phyloP scores from a whole-genome alignment of 2,329 filamentous ascomycete genomes.

The Ceratocystis huliohia region DNA sequence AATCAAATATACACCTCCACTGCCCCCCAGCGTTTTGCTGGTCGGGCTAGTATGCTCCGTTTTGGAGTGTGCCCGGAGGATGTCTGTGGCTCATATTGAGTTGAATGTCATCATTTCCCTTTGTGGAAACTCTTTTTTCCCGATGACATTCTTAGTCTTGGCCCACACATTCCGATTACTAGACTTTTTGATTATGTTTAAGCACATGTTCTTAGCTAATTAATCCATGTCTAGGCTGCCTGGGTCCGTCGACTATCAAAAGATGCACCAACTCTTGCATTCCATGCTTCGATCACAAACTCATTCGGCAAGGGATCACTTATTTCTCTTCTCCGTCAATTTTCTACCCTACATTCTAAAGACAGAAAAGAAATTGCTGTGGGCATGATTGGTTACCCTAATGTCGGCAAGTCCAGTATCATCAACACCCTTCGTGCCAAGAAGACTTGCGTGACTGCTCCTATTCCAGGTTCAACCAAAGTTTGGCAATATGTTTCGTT shows the following conservation, averaged over 20 bases:
- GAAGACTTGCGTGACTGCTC: conserved; percentile 84
- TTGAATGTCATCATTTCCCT: conserved; percentile 70
- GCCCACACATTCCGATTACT: conserved; percentile 55
- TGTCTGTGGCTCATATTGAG: conserved; percentile 81
- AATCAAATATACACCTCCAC: conserved; percentile 51
- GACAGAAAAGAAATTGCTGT: conserved; percentile 91
- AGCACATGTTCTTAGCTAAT: conserved; percentile 21
- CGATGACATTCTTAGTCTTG: conserved; percentile 98
- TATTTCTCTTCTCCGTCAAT: conserved; percentile 84
- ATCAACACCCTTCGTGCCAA: conserved; percentile 95
- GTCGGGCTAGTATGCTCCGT: conserved; percentile 65
- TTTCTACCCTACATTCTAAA: conserved; percentile 66
- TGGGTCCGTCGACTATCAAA: conserved; percentile 86
- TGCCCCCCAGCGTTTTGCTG: conserved; percentile 28
- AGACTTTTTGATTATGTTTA: conserved; percentile 20
- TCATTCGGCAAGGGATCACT: conserved; percentile 92
- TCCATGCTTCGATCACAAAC: conserved; percentile 89
- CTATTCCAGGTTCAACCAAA: conserved; percentile 75
- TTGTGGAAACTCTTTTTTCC: conserved; percentile 34
- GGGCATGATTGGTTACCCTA: conserved; percentile 65
- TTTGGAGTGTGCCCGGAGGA: conserved; percentile 70
- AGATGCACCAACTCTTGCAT: conserved; percentile 85
- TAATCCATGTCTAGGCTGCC: conserved; percentile 49
- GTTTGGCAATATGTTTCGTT: conserved; percentile 96
- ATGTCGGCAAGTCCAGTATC: conserved; percentile 90